A percentile compares a stretch with the other conserved stretches of the same genome.
Conservation (phyloP, 768 basidiomycete species). For the Sutorius australiensis region DNA sequence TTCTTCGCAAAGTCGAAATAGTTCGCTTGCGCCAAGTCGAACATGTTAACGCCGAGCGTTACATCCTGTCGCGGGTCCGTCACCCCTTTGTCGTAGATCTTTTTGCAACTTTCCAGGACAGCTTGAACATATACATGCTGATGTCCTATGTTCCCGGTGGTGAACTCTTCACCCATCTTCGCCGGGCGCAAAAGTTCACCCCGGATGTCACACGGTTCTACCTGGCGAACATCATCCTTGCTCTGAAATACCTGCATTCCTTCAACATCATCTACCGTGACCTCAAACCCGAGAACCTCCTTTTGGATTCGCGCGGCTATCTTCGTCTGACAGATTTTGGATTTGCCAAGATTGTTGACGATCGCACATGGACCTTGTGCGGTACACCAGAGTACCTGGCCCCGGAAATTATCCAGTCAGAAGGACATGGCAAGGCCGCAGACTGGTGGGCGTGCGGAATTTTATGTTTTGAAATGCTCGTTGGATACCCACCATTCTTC, state of each 20-base stretch:
- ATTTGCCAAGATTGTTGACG: slow-evolving; percentile 95
- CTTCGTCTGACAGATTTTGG: slow-evolving; percentile 96
- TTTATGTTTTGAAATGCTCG: slow-evolving; percentile 97
- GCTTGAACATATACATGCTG: slow-evolving; percentile 96
- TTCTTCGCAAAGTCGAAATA: slow-evolving; percentile 81
- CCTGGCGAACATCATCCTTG: slow-evolving; percentile 92
- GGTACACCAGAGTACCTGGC: slow-evolving; percentile 96
- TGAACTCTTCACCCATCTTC: slow-evolving; percentile 94
- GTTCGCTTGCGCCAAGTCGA: slow-evolving; percentile 92
- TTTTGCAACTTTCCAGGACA: slow-evolving; percentile 93
- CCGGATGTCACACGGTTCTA: slow-evolving; percentile 98
- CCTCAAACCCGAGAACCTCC: slow-evolving; percentile 97
- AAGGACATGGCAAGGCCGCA: slow-evolving; percentile 96
- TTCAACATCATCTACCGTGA: slow-evolving; percentile 99
- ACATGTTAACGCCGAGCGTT: slow-evolving; percentile 95
- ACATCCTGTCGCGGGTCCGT: slow-evolving; percentile 85
- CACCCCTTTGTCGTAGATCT: slow-evolving; percentile 98
- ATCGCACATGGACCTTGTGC: slow-evolving; percentile 97
- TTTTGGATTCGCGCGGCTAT: slow-evolving; percentile 90
- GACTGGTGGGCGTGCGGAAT: slow-evolving; percentile 99
- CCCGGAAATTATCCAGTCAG: slow-evolving; percentile 96
- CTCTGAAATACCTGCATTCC: slow-evolving; percentile 90
- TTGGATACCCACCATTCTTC: slow-evolving; percentile 98
- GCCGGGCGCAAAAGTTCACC: slow-evolving; percentile 90
- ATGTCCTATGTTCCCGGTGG: slow-evolving; percentile 96